Base-by-base conservation (phyloP, 202 grass and related monocot species). In the Schoenoplectus triqueter region DNA sequence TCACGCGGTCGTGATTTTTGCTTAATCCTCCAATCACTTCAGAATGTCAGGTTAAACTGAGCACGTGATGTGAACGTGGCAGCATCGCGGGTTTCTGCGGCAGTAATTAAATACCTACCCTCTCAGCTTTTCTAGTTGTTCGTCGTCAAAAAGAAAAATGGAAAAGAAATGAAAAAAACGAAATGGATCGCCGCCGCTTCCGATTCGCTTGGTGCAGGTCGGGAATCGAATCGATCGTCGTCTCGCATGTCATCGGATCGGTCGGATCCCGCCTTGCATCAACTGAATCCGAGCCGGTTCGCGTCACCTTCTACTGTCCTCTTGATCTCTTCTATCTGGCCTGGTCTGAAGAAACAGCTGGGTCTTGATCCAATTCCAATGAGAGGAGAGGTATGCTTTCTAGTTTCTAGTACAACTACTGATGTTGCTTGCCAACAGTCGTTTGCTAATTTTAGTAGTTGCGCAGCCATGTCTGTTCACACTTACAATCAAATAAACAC, bases 191-290 rank as follows among this genome's bases (percentile, higher is more conserved):
- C 80, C 70, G 86, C 80, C 86, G 86, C 59, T 82, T 87, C 86
- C 69, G 86, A 87, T 83, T 87, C 86, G 86, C 86, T 87, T 87
- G 86, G 86, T 87, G 86, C 86, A 87, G 86, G 86, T 87, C 86
- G 86, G 86, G 86, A 87, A 63, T 18, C 55, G 84, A 44, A 31
- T 31, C 31, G 31, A 31, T 31, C 46, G 3, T 18, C 72, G 41
- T 4, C 52, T 46, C 11, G 0, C 10, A 45, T 10, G 13, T 52
- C 40, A 18, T 60, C 17, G 66, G 69, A 69, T 83, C 65, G 6
- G 15, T 47, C 69, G 60, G 80, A 82, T 87, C 86, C 86, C 68
- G 69, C 80, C 86, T 87, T 87, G 86, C 86, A 87, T 83, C 86
- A 87, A 87, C 86, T 87, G 86, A 87, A 87, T 87, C 80, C 46